A percentile compares a stretch with the other conserved stretches of the same genome.
These are phyloP conservation scores for Kodamaea laetipori DNA, from an alignment of 805 yeast genomes.

Conservation along the genomic window DNA sequence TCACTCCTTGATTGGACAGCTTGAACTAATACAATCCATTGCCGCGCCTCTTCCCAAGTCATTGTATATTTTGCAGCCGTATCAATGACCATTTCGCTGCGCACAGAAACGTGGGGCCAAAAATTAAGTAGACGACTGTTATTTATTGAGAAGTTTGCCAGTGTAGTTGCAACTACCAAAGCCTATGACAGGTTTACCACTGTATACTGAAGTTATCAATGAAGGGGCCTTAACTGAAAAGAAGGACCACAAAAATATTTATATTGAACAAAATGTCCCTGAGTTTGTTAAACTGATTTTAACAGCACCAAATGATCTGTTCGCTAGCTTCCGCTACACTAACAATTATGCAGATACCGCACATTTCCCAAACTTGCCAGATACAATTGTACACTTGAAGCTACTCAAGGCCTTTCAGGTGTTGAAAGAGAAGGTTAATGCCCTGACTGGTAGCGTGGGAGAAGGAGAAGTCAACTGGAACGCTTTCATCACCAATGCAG, in stretches of 20 bases:
- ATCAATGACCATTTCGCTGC: no score
- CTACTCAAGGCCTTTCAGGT: slow-evolving; percentile 24
- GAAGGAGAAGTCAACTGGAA: slow-evolving; percentile 22
- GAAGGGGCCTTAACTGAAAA: background rate
- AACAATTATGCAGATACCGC: background rate
- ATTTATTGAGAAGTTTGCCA: no score
- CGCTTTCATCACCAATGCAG: slow-evolving; percentile 25
- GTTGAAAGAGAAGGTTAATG: slow-evolving; percentile 18
- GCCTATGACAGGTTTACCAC: background rate
- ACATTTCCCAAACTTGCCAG: slow-evolving; percentile 14
- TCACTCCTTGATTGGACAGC: no score
- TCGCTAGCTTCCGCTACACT: slow-evolving; percentile 1
- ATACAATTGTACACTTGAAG: slow-evolving; percentile 25
- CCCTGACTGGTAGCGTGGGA: background rate
- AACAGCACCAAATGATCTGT: background rate
- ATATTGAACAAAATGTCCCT: background rate
- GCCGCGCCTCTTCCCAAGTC: no score
- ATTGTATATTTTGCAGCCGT: no score
- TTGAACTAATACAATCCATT: no score
- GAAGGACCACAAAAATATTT: background rate
- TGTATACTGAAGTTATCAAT: background rate
- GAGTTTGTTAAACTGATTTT: background rate
- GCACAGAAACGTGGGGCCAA: no score
- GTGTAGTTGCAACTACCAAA: background rate
- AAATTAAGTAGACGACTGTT: no score